Conservation (phyloP, 371 early-diverging fungal species). For the Blastocladiella emersonii region DNA sequence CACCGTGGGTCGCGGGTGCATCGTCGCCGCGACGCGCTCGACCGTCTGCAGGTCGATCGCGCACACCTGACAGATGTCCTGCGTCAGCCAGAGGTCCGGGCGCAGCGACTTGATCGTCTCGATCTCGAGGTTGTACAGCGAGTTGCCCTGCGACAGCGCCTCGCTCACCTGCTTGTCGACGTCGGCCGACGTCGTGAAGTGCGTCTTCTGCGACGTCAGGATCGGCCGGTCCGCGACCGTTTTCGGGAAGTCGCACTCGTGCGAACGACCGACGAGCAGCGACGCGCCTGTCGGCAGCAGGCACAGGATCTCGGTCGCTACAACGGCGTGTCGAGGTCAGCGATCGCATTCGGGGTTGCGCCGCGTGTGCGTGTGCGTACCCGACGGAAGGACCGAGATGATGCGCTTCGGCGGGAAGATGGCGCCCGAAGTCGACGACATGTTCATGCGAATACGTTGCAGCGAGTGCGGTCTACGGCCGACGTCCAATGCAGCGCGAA, state of each 20-base stretch:
- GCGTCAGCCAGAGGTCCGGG: constrained; percentile 42
- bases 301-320: constrained; percentile 39
- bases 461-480: no score
- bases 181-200: constrained; percentile 40
- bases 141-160: constrained; percentile 27
- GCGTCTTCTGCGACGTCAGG: constrained; percentile 36
- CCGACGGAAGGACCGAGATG: not conserved
- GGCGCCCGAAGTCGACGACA: no score
- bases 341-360: no score
- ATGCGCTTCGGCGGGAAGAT: no score
- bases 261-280: constrained; percentile 31
- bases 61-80: constrained; percentile 45
- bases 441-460: no score
- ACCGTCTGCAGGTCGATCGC: constrained; percentile 35
- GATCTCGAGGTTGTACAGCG: constrained; percentile 36
- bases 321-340: not conserved
- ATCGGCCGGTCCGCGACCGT: constrained; percentile 32
- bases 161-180: constrained; percentile 40
- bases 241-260: constrained; percentile 19
- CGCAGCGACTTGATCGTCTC: constrained; percentile 24
- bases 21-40: constrained; percentile 7
- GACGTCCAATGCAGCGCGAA: no score
- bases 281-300: constrained; percentile 26
- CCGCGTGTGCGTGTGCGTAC: not conserved
- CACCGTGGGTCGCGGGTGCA: constrained; percentile 23